Evolutionary conservation across 73 alveolate species (phyloP).

Genomic region (Diophrys appendiculata): DNA sequence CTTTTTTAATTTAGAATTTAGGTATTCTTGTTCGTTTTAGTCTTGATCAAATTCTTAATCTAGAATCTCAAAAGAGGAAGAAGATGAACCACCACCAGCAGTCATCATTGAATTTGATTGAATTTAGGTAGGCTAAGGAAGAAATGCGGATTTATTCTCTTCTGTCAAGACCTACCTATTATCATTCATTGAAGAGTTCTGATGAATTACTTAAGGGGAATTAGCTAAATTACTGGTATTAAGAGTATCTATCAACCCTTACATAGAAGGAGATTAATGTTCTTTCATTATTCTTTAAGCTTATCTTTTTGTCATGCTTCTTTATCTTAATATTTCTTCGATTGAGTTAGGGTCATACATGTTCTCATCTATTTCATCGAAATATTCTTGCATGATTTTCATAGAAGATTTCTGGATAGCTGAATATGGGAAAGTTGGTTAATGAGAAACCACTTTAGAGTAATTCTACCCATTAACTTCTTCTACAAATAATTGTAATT

Average conservation of each 20-base stretch:
- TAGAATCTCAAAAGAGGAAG: not conserved
- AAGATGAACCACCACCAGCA: not conserved
- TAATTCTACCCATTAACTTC: not conserved
- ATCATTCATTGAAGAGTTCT: too few relatives aligned
- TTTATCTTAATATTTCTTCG: not conserved
- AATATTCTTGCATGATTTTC: not conserved
- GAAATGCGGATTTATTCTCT: not conserved
- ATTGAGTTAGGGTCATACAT: not conserved
- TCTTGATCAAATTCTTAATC: not conserved
- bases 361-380: not conserved
- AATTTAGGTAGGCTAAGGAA: too few relatives aligned
- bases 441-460: not conserved
- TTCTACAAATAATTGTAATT: not conserved
- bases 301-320: not conserved
- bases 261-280: not conserved
- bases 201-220: too few relatives aligned
- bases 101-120: too few relatives aligned
- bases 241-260: too few relatives aligned
- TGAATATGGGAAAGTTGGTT: not conserved
- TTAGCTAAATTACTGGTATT: too few relatives aligned
- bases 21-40: not conserved
- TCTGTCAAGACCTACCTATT: too few relatives aligned
- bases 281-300: not conserved
- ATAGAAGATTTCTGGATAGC: not conserved
- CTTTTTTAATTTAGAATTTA: too few relatives aligned